Conservation (phyloP, 305 asterid species). For the Fraxinus dipetala region DNA sequence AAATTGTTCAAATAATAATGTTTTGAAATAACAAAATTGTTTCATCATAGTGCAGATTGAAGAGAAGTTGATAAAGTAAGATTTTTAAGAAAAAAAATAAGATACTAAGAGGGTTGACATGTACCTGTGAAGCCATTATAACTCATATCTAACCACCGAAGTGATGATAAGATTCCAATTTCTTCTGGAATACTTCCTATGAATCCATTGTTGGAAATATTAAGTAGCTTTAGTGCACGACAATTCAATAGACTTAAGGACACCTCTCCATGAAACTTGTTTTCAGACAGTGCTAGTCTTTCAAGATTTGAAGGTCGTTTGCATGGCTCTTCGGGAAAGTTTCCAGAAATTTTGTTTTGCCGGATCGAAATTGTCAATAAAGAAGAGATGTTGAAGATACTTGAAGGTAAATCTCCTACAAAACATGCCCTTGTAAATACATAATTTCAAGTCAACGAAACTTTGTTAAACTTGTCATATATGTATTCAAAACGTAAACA, state of each 20-base stretch:
- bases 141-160: not conserved
- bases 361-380: not conserved
- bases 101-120: too few relatives aligned
- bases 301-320: not conserved
- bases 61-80: too few relatives aligned
- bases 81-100: too few relatives aligned
- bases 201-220: not conserved
- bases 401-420: not conserved
- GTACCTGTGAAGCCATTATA: slow-evolving; percentile 21
- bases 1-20: too few relatives aligned
- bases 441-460: not conserved
- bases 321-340: not conserved
- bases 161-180: slow-evolving; percentile 1
- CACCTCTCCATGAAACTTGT: not conserved
- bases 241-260: not conserved
- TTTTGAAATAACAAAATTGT: not conserved
- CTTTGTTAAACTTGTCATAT: too few relatives aligned
- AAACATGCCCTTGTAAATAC: not conserved
- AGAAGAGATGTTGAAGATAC: not conserved
- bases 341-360: not conserved
- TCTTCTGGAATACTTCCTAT: not conserved
- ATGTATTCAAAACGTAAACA: not conserved
- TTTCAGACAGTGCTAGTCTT: not conserved
- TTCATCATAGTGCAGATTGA: too few relatives aligned
- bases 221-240: not conserved